Evolutionary conservation across 1,139 yeast species (phyloP), one percentile per base, ranked within the genome.

Genomic region (Blastobotrys petasosporus): DNA sequence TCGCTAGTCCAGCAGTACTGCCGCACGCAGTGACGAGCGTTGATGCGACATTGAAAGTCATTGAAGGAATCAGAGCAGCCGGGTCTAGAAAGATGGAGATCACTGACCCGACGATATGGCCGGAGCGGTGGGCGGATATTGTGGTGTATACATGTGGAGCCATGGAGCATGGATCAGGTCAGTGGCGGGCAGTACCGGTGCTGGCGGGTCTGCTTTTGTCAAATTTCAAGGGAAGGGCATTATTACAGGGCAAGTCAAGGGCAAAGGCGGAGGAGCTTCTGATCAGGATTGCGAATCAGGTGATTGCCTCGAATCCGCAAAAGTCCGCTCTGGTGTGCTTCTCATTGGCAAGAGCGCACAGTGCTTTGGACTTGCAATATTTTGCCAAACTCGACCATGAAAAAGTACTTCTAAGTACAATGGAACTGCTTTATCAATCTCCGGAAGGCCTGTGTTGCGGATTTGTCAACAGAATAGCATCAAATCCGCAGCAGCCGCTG

Each of bases 61-160:
- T 63, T 2, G 74, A 68, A 17, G 71, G 69, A 0, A 63, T 74
- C 1, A 55, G 67, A 43, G 60, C 70, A 2, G 65, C 70, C 0
- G 56, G 76, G 15, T 77, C 74, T 41, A 72, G 76, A 53, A 84
- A 84, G 58, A 66, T 73, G 43, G 68, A 67, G 44, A 68, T 82
- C 3, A 78, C 86, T 6, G 76, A 76, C 50, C 94, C 94, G 1
- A 73, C 85, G 0, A 58, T 84, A 7, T 62, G 79, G 1, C 65
- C 78, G 17, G 67, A 74, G 50, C 65, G 67, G 2, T 84, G 82
- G 69, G 77, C 75, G 54, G 62, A 67, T 4, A 67, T 73, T 0
- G 48, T 80, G 2, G 52, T 68, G 15, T 31, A 32, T 62, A 65
- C 20, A 75, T 76, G 42, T 49, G 76, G 35, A 55, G 48, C 39